Percentiles rank a stretch among this genome's conserved stretches.
Conservation (phyloP, 257 asterid species). For the Nicotiana undulata region DNA sequence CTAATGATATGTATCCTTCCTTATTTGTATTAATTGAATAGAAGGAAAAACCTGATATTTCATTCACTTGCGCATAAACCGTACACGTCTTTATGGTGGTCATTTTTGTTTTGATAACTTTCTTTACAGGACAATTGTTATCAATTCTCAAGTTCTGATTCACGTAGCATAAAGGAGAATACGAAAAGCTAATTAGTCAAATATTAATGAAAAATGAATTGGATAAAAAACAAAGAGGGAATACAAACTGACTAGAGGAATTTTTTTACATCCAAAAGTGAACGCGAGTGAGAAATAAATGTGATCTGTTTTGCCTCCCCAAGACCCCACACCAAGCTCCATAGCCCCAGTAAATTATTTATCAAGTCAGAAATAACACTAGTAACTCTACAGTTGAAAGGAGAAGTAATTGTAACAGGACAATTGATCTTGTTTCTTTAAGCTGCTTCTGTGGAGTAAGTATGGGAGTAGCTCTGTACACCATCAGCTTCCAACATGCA, state of each 20-base stretch:
- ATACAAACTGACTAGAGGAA: not conserved
- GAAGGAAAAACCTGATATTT: not conserved
- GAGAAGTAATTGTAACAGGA: not conserved
- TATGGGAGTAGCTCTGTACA: not conserved
- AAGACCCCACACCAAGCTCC: not conserved
- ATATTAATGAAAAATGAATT: not conserved
- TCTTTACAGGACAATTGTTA: not conserved
- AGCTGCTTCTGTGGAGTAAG: not conserved
- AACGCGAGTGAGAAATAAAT: not conserved
- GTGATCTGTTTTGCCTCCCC: not conserved
- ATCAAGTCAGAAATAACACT: not conserved
- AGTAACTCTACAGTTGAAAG: not conserved
- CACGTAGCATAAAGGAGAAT: not conserved
- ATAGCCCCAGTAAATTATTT: not conserved
- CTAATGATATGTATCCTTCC: not conserved
- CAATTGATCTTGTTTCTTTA: not conserved
- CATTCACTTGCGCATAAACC: not conserved
- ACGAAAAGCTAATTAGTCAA: not conserved
- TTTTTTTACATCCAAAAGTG: not conserved
- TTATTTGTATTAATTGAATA: not conserved
- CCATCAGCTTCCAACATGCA: not conserved
- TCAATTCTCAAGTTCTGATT: not conserved
- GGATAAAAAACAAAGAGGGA: not conserved
- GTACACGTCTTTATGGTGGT: not conserved
- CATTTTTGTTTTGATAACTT: not conserved